phyloP scores from a whole-genome alignment of 768 basidiomycete genomes.

The Leucosporidium creatinivorum region DNA sequence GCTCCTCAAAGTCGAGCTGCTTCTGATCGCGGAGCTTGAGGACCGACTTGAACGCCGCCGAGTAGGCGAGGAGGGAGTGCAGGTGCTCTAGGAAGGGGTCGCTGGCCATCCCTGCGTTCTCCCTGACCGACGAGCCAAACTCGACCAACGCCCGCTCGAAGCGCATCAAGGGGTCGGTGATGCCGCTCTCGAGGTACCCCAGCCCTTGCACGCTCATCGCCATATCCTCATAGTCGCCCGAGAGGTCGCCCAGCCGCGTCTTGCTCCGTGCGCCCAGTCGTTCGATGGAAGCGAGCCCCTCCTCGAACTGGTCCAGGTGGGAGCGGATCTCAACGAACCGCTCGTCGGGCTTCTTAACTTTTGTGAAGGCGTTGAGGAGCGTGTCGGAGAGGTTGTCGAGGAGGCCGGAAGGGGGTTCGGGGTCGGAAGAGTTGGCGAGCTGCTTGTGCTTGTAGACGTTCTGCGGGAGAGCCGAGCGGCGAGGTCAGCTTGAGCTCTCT shows the following conservation, averaged over 20 bases:
- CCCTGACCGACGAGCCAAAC: slow-evolving; percentile 45
- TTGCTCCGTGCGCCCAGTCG: slow-evolving; percentile 70
- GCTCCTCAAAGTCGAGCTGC: slow-evolving; percentile 95
- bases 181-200: slow-evolving; percentile 95
- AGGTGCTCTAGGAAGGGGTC: slow-evolving; percentile 65
- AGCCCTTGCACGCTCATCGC: slow-evolving; percentile 93
- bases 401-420: slow-evolving; percentile 60
- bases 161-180: slow-evolving; percentile 93
- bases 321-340: slow-evolving; percentile 89
- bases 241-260: slow-evolving; percentile 80
- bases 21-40: slow-evolving; percentile 95
- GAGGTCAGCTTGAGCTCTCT: neutral
- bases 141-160: slow-evolving; percentile 94
- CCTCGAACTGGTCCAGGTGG: slow-evolving; percentile 90
- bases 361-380: slow-evolving; percentile 88
- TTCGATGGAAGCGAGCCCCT: slow-evolving; percentile 74
- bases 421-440: slow-evolving; percentile 75
- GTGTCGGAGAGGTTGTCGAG: slow-evolving; percentile 95
- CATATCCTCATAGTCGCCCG: slow-evolving; percentile 93
- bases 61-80: slow-evolving; percentile 87
- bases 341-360: slow-evolving; percentile 93
- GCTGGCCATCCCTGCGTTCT: slow-evolving; percentile 1
- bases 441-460: slow-evolving; percentile 97
- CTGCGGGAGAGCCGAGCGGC: slow-evolving; percentile 44
- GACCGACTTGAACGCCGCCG: slow-evolving; percentile 85